Percentiles rank a stretch among this genome's conserved stretches.
Conservation (phyloP, 2,329 filamentous ascomycete genomes). For the Alternaria burnsii region DNA sequence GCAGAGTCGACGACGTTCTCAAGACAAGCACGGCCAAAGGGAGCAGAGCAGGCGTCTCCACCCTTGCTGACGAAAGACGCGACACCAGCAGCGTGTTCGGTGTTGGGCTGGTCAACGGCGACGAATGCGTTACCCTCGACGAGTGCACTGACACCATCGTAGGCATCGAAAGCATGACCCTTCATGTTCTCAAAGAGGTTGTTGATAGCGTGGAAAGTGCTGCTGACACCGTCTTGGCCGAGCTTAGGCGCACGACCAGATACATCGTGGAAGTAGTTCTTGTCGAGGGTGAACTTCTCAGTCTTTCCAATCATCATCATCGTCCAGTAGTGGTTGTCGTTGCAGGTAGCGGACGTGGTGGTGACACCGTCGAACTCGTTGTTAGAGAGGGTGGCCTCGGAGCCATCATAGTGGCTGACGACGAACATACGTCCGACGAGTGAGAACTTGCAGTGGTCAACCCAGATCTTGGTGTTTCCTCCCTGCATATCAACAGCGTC, state of each 20-base stretch:
- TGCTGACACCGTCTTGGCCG: constrained; percentile 40
- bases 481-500: constrained; percentile 50
- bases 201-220: constrained; percentile 37
- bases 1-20: constrained; percentile 30
- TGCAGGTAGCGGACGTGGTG: constrained; percentile 55
- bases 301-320: constrained; percentile 53
- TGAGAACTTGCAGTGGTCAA: constrained; percentile 53
- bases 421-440: constrained; percentile 58
- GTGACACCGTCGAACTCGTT: constrained; percentile 57
- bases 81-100: constrained; percentile 37
- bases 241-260: constrained; percentile 58
- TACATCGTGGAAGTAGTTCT: constrained; percentile 58
- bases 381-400: constrained; percentile 58
- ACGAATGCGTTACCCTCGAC: constrained; percentile 59
- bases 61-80: constrained; percentile 42
- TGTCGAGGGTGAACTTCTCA: constrained; percentile 54
- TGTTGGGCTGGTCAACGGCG: constrained; percentile 52
- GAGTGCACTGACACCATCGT: constrained; percentile 28
- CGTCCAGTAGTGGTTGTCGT: constrained; percentile 60
- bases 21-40: constrained; percentile 28
- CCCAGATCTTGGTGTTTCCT: constrained; percentile 48
- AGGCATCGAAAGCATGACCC: constrained; percentile 54
- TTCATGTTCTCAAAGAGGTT: constrained; percentile 53
- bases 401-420: constrained; percentile 45
- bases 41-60: constrained; percentile 26